phyloP scores from a whole-genome alignment of 2,329 filamentous ascomycete genomes.

The Podosphaera leucotricha region DNA sequence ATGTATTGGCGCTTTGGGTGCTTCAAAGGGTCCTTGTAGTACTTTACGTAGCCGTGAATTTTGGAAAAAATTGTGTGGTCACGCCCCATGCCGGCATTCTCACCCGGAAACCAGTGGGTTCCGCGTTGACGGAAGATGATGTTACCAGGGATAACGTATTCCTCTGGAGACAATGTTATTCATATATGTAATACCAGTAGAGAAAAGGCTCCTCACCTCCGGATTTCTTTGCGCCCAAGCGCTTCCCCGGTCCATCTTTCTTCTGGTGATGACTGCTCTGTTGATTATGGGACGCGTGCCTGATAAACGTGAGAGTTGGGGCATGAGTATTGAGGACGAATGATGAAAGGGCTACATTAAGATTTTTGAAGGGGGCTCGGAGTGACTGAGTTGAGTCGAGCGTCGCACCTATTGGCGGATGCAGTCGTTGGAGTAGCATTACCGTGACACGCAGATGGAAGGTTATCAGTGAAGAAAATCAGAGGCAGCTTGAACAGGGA shows the following conservation, averaged over 20 bases:
- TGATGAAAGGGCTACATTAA: slow-evolving; percentile 13
- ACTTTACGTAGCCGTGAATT: slow-evolving; percentile 76
- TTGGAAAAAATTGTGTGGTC: slow-evolving; percentile 90
- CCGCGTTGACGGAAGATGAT: slow-evolving; percentile 96
- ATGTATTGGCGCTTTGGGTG: slow-evolving; percentile 88
- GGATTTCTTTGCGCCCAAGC: slow-evolving; percentile 81
- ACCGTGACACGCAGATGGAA: background rate
- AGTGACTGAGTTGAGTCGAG: slow-evolving; percentile 13
- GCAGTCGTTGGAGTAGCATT: slow-evolving; percentile 16
- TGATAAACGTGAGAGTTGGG: slow-evolving; percentile 8
- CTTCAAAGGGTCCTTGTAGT: slow-evolving; percentile 67
- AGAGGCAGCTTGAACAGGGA: background rate
- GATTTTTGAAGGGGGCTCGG: slow-evolving; percentile 5
- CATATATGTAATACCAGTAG: background rate
- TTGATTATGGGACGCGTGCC: slow-evolving; percentile 23
- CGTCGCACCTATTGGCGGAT: slow-evolving; percentile 20
- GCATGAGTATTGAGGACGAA: slow-evolving; percentile 6
- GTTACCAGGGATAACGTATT: slow-evolving; percentile 86
- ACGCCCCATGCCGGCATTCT: slow-evolving; percentile 84
- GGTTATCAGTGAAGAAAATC: background rate
- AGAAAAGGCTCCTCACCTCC: slow-evolving; percentile 34
- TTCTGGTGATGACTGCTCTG: slow-evolving; percentile 44
- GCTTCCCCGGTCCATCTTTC: slow-evolving; percentile 53
- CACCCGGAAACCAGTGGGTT: slow-evolving; percentile 81
- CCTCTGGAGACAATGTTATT: slow-evolving; percentile 27